Base-by-base conservation (phyloP, 805 yeast genomes). In the Grigorovia humatica region DNA sequence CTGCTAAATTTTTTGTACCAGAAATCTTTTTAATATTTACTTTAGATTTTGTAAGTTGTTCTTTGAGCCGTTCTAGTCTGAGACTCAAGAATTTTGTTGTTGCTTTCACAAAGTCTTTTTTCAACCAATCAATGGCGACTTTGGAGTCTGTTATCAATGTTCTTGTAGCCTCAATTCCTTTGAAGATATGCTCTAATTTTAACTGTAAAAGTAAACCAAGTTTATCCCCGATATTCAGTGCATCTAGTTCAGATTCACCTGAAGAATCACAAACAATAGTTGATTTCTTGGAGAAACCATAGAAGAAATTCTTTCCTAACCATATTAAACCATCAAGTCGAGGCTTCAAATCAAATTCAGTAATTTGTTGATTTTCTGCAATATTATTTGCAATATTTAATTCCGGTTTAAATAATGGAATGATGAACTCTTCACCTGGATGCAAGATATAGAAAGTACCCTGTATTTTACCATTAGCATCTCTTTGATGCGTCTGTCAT, bases 301-400 rank as follows among this genome's bases (percentile, higher is more conserved):
- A 32, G 11, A 32, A 32, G 38, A 32, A 32, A 11, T 32, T 32
- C 15, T 32, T 32, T 11, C 38, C 38, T 11, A 32, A 13, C 38
- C 38, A 32, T 5, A 32, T 32, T 13, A 32, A 32, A 11, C 11
- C 38, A 32, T 9, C 38, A 9, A 32, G 11, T 41, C 52, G 35
- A 4, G 46, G 23, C 40, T 49, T 45, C 4, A 23, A n/a, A 40
- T 45, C 52, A 40, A 23, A 44, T 38, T 49, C 48, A 13, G 48
- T 15, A 23, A 82, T 77, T 17, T 71, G 69, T 3, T 69, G 70
- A 44, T 88, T 83, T 64, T 85, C 90, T 1, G 82, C 79, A 9
- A 81, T 54, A 50, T 88, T 82, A 5, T 72, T 75, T 4, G 65
- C 69, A 45, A 74, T 65, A 52, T 75, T 73, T 35, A 67, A 54